phyloP scores from a whole-genome alignment of 1,139 yeast species.

The Pichia sp. region DNA sequence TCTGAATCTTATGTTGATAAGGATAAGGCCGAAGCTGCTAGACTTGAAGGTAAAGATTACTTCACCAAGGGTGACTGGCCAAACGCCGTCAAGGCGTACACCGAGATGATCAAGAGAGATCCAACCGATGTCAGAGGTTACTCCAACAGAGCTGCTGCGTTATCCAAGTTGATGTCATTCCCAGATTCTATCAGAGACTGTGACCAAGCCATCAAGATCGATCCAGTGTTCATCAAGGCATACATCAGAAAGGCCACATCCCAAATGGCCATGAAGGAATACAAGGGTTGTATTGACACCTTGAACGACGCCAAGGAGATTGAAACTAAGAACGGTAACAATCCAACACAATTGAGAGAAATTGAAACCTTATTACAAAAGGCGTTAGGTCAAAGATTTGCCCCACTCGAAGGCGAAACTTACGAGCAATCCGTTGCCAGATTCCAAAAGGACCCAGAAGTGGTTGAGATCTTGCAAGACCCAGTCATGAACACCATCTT shows the following conservation, averaged over 20 bases:
- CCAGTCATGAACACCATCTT: constrained; percentile 97
- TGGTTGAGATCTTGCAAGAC: constrained; percentile 85
- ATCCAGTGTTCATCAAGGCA: constrained; percentile 89
- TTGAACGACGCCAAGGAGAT: constrained; percentile 78
- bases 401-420: constrained; percentile 82
- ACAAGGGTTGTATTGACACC: constrained; percentile 77
- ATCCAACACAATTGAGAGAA: constrained; percentile 47
- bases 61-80: constrained; percentile 97
- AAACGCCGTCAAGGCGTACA: constrained; percentile 88
- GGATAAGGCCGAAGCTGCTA: constrained; percentile 92
- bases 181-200: constrained; percentile 96
- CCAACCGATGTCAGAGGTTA: constrained; percentile 98
- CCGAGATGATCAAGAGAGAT: constrained; percentile 94
- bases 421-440: constrained; percentile 95
- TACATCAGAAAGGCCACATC: constrained; percentile 97
- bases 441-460: constrained; percentile 91
- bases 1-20: constrained; percentile 81
- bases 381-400: constrained; percentile 78
- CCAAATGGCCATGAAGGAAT: constrained; percentile 88
- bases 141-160: constrained; percentile 97
- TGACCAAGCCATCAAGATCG: constrained; percentile 82
- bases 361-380: constrained; percentile 80
- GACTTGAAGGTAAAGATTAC: constrained; percentile 85
- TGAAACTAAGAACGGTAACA: constrained; percentile 46
- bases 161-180: constrained; percentile 92